Evolutionary conservation across 1,139 yeast species (phyloP).

Genomic region (Zygoascus meyerae): DNA sequence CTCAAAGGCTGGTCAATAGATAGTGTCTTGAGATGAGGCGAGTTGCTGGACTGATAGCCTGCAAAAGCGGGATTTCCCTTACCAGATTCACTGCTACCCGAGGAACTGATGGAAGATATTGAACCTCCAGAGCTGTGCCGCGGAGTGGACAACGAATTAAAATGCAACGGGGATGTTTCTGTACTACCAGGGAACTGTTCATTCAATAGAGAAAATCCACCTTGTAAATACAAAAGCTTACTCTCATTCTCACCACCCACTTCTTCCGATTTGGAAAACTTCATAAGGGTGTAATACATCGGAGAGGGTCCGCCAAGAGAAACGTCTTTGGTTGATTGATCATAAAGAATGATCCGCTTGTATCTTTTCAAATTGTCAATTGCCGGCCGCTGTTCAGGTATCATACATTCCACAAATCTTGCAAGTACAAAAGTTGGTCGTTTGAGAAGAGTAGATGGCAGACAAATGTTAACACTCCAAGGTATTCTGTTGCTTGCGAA

Average conservation of each 20-base stretch:
- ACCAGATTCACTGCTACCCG: not conserved
- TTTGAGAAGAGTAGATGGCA: slow-evolving; percentile 72
- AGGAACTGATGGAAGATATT: not conserved
- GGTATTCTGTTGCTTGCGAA: slow-evolving; percentile 47
- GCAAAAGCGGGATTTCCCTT: not conserved
- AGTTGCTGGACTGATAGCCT: not conserved
- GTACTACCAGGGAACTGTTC: slow-evolving; percentile 25
- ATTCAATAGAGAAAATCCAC: slow-evolving; percentile 34
- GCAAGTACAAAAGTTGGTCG: slow-evolving; percentile 56
- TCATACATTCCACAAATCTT: slow-evolving; percentile 53
- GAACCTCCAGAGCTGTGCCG: not conserved
- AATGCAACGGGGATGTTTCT: slow-evolving; percentile 15
- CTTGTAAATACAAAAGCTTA: slow-evolving; percentile 26
- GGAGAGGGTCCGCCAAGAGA: slow-evolving; percentile 34
- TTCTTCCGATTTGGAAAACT: slow-evolving; percentile 39
- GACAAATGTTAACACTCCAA: slow-evolving; percentile 61
- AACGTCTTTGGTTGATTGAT: slow-evolving; percentile 36
- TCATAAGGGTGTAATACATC: slow-evolving; percentile 39
- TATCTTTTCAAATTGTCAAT: slow-evolving; percentile 26
- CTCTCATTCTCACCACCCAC: slow-evolving; percentile 17
- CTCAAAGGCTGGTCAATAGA: slow-evolving; percentile 6
- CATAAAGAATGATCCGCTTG: slow-evolving; percentile 48
- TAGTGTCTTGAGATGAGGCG: slow-evolving; percentile 1
- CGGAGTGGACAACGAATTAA: not conserved
- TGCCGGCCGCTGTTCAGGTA: slow-evolving; percentile 33